These are phyloP conservation scores for Nothophoma quercina DNA, from an alignment of 2,329 filamentous ascomycete species.

Conservation along the genomic window DNA sequence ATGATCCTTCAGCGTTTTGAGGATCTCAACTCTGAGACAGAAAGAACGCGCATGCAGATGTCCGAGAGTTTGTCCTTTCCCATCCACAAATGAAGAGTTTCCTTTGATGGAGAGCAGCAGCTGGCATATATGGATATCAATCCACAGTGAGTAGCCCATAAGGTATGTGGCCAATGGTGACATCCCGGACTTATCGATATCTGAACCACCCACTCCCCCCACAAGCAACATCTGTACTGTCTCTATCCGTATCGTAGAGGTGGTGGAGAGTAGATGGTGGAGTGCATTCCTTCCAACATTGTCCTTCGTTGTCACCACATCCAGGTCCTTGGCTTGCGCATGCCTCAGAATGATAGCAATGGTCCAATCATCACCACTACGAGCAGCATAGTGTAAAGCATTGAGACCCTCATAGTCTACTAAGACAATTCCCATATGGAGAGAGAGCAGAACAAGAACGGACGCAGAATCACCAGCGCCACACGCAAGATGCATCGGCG, in stretches of 20 bases:
- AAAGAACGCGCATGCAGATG: constrained; percentile 5
- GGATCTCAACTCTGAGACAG: constrained; percentile 1
- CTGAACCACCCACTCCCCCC: constrained; percentile 12
- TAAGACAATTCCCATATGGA: constrained; percentile 10
- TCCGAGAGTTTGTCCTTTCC: constrained; percentile 15
- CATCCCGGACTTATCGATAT: constrained; percentile 10
- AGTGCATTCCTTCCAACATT: neutral
- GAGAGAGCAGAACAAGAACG: constrained; percentile 14
- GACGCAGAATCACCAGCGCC: constrained; percentile 11
- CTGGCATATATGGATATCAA: neutral
- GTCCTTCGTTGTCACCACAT: neutral
- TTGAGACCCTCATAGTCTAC: constrained; percentile 17
- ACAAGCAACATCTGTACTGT: constrained; percentile 18
- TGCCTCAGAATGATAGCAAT: constrained; percentile 11
- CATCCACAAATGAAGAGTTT: constrained; percentile 16
- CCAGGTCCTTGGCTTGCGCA: neutral
- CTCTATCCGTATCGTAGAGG: neutral
- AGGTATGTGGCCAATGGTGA: constrained; percentile 13
- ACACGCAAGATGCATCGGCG: constrained; percentile 18
- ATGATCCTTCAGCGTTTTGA: constrained; percentile 5
- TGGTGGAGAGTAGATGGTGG: neutral
- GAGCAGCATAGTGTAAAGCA: constrained; percentile 19
- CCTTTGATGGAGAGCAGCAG: constrained; percentile 6
- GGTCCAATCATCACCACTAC: constrained; percentile 12
- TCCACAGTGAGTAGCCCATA: neutral